Percentiles rank a stretch among this genome's conserved stretches.
These are phyloP conservation scores for Adansonia gregorii DNA, from an alignment of 441 rosid genomes.

Conservation along the genomic window DNA sequence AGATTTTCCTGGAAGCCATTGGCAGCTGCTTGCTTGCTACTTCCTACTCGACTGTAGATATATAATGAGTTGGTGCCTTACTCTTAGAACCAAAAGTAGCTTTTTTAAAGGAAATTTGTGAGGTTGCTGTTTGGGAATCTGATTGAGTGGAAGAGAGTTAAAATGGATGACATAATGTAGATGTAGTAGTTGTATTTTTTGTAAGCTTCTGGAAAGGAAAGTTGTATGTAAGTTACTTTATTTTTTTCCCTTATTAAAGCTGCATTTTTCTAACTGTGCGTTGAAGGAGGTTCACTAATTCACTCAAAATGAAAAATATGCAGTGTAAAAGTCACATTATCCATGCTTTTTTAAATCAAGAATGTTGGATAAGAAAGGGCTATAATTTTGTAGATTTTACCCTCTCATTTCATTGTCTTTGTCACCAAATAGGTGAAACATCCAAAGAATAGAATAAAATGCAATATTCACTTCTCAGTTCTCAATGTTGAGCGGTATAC, in stretches of 20 bases:
- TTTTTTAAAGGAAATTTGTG: constrained; percentile 44
- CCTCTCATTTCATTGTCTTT: not conserved
- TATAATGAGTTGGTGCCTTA: constrained; percentile 3
- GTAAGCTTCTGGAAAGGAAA: constrained; percentile 28
- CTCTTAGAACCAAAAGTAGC: not conserved
- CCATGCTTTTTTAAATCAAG: not conserved
- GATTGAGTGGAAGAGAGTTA: constrained; percentile 51
- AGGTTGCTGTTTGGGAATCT: constrained; percentile 39
- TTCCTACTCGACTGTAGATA: not conserved
- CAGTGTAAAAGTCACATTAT: not conserved
- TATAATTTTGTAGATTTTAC: not conserved
- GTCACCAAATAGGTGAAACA: not conserved
- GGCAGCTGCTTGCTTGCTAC: not conserved
- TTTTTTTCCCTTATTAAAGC: not conserved
- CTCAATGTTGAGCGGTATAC: not conserved
- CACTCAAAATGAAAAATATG: not conserved
- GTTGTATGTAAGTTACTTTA: not conserved
- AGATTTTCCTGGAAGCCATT: constrained; percentile 49
- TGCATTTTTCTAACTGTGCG: not conserved
- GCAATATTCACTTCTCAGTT: no score
- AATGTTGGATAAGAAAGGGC: no score
- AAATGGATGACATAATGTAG: constrained; percentile 36
- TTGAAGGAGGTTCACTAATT: not conserved
- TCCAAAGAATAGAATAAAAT: not conserved
- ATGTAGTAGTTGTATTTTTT: constrained; percentile 33